phyloP scores from a whole-genome alignment of 2,329 filamentous ascomycete species.

The Pseudogymnoascus sp. region DNA sequence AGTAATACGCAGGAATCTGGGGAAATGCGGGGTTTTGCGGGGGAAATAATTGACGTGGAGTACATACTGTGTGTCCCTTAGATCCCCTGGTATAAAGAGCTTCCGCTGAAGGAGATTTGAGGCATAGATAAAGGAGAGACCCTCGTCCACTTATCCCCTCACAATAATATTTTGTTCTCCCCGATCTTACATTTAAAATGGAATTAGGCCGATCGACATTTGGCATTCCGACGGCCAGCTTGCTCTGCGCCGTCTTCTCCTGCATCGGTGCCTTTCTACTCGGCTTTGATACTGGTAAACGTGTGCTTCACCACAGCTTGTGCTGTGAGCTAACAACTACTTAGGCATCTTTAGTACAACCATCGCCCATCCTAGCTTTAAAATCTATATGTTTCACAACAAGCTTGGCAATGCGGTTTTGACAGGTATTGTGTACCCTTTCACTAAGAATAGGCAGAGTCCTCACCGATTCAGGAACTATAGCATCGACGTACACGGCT shows the following conservation, averaged over 20 bases:
- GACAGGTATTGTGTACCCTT: not conserved
- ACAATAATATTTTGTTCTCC: not conserved
- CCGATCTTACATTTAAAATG: not conserved
- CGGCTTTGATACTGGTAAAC: not conserved
- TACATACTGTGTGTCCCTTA: not conserved
- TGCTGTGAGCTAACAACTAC: not conserved
- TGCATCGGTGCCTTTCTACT: not conserved
- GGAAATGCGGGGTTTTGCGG: not conserved
- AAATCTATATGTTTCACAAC: not conserved
- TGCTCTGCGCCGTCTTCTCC: not conserved
- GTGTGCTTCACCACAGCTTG: not conserved
- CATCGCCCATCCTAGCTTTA: not conserved
- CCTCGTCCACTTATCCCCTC: not conserved
- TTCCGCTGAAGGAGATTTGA: not conserved
- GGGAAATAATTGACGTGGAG: not conserved
- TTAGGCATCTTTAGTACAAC: not conserved
- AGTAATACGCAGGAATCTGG: not conserved
- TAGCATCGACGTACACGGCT: not conserved
- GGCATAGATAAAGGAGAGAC: not conserved
- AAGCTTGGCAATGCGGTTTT: not conserved
- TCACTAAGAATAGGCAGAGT: not conserved
- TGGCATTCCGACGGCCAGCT: not conserved
- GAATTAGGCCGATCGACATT: not conserved
- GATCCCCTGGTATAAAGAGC: not conserved
- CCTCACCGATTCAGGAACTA: not conserved